Percentiles rank a stretch among this genome's conserved stretches.
Conservation (phyloP, 192 early-diverging fungal species). For the Backusella tuberculispora region DNA sequence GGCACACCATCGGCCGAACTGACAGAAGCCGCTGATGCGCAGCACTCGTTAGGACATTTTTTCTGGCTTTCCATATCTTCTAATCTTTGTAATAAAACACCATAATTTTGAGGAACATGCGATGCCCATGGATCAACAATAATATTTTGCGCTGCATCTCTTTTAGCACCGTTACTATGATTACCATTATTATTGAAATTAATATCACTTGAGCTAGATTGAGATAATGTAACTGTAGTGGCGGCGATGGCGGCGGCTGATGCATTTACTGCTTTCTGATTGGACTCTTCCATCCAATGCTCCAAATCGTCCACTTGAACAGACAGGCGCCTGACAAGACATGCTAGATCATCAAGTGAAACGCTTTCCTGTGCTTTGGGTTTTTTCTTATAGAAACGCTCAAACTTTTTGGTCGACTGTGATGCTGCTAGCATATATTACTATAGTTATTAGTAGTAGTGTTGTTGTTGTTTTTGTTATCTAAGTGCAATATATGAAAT, state of each 20-base stretch:
- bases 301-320: conserved; percentile 22
- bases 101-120: conserved; percentile 7
- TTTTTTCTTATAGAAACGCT: conserved; percentile 8
- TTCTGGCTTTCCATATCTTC: not conserved
- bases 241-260: not conserved
- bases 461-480: not conserved
- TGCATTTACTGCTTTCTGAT: not conserved
- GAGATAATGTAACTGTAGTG: not conserved
- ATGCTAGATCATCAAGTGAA: conserved; percentile 17
- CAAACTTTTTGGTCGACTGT: not conserved
- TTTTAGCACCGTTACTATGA: not conserved
- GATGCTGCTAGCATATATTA: conserved; percentile 2
- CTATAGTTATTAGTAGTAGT: not conserved
- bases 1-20: conserved; percentile 10
- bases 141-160: not conserved
- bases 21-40: conserved; percentile 8
- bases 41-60: conserved; percentile 4
- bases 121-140: conserved; percentile 23
- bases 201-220: not conserved
- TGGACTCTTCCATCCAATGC: conserved; percentile 9
- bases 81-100: conserved; percentile 4
- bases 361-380: not conserved
- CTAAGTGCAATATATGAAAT: not conserved
- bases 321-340: conserved; percentile 10
- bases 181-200: not conserved